Conservation (phyloP, 2,329 filamentous ascomycete genomes). For the Apiospora koreana region DNA sequence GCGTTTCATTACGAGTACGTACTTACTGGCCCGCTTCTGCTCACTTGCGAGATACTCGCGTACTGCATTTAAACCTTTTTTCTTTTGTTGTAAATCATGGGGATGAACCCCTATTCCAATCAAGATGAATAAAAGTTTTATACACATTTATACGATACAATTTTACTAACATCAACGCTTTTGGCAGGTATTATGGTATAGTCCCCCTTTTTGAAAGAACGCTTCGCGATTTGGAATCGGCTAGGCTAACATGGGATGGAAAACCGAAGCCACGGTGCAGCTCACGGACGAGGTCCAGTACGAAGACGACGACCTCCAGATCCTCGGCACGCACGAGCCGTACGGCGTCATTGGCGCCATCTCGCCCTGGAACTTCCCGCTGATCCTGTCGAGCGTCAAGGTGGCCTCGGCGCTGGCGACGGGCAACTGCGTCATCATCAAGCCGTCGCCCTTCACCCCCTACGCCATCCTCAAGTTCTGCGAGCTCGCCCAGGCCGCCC, state of each 20-base stretch:
- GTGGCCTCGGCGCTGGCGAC: slow-evolving; percentile 51
- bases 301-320: slow-evolving; percentile 43
- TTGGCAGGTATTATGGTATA: slow-evolving; percentile 7
- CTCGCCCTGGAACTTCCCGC: slow-evolving; percentile 61
- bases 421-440: slow-evolving; percentile 57
- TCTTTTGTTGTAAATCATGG: not conserved
- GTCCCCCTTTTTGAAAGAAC: not conserved
- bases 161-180: too few species aligned
- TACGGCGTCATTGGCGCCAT: slow-evolving; percentile 56
- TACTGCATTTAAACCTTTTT: too few species aligned
- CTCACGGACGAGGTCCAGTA: slow-evolving; percentile 48
- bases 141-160: too few species aligned
- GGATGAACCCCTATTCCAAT: not conserved
- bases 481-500: slow-evolving; percentile 41
- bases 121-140: not conserved
- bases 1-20: slow-evolving; percentile 37
- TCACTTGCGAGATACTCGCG: not conserved
- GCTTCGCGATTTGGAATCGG: not conserved
- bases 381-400: slow-evolving; percentile 51
- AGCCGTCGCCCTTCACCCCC: slow-evolving; percentile 59
- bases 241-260: too few species aligned
- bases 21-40: not conserved
- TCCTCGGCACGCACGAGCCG: slow-evolving; percentile 46
- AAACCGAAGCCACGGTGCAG: slow-evolving; percentile 30
- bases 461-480: slow-evolving; percentile 52